Evolutionary conservation across 805 yeast species (phyloP), one percentile per base, ranked within the genome.

Genomic region (Schizosaccharomyces japonicus): DNA sequence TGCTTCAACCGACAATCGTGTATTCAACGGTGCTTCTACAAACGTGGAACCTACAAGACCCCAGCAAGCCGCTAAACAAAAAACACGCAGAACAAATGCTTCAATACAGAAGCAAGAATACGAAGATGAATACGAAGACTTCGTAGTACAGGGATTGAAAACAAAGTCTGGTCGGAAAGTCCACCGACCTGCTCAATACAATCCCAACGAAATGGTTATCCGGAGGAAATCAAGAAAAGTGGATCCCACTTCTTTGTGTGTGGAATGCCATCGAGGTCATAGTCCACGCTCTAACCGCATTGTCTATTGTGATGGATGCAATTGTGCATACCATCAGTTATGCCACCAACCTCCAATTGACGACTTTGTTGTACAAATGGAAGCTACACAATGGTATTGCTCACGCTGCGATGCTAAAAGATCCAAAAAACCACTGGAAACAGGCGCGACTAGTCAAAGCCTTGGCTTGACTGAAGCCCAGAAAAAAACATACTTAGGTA

Each of bases 341-440:
- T 45, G 47, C 17, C 33, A 45, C 15, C 55, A 54, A 27, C 68
- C 68, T 10, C 59, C 57, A 6, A 61, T 64, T 15, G 68, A 63
- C 45, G 52, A 64, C 5, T 55, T 62, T 10, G 62, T 58, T 26
- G 62, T 64, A 13, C 65, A 63, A 25, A 62, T 63, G 13, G 62
- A 63, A 1, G 67, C 63, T 45, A 63, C 64, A 4, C 60, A 60
- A 50, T 64, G 66, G 66, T 63, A 58, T 51, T 64, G 68, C 52
- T n/a, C n/a, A n/a, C n/a, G n/a, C n/a, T n/a, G n/a, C n/a, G n/a
- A n/a, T n/a, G n/a, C n/a, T n/a, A n/a, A n/a, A n/a, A n/a, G n/a
- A n/a, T n/a, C 58, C 2, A 63, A 63, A 30, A 51, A 53, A 31
- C 61, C 63, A 8, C 52, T 64, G 26, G 65, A 63, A 45, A 63